Evolutionary conservation across 2,329 filamentous ascomycete genomes (phyloP).

Genomic region (Fonsecaea monophora): DNA sequence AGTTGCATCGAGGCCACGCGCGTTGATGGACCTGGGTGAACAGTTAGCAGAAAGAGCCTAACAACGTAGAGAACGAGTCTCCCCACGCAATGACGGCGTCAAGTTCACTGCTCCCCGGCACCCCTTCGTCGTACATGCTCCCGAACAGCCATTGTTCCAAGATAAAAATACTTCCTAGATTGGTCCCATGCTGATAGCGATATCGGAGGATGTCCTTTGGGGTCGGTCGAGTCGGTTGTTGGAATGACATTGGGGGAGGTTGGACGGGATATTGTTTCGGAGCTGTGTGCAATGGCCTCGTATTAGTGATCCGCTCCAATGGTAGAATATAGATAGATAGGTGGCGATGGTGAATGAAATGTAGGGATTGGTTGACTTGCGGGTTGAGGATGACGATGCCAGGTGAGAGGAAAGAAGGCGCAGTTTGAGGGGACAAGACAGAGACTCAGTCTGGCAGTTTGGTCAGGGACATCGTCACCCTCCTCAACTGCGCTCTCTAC

Average conservation of each 20-base stretch:
- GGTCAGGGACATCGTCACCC: background rate
- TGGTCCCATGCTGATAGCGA: conserved; percentile 66
- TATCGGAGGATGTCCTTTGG: conserved; percentile 53
- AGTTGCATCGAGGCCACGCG: conserved; percentile 57
- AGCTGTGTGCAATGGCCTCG: background rate
- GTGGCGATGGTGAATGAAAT: background rate
- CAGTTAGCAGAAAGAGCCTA: background rate
- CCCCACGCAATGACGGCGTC: conserved; percentile 56
- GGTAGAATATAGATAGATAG: background rate
- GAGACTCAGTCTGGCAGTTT: background rate
- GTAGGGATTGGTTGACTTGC: background rate
- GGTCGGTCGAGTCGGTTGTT: conserved; percentile 15
- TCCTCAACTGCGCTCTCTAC: background rate
- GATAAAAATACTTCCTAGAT: conserved; percentile 66
- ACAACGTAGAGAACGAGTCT: background rate
- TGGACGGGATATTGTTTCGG: background rate
- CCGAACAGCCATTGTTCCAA: conserved; percentile 64
- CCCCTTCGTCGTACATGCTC: conserved; percentile 56
- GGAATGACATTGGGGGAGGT: background rate
- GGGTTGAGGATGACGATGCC: background rate
- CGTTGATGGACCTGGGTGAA: conserved; percentile 49
- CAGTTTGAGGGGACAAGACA: background rate
- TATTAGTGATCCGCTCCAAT: background rate
- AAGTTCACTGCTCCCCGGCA: conserved; percentile 57
- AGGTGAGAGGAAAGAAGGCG: background rate